Conservation (phyloP, 1,284 basidiomycete species). For the Sporisorium iseilematis-ciliati region DNA sequence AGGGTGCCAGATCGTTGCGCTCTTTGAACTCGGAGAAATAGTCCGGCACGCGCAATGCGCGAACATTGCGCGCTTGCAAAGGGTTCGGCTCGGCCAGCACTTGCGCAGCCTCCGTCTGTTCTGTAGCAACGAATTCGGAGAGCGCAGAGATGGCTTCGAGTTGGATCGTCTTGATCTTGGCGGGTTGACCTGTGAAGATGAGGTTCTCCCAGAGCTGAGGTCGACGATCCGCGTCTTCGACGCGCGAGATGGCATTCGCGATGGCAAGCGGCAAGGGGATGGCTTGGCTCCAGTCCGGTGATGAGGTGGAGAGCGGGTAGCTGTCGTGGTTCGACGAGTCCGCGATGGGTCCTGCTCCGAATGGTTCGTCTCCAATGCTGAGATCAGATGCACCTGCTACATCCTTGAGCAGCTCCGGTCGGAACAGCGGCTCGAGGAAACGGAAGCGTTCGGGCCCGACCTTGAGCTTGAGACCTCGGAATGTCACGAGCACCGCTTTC, state of each 20-base stretch:
- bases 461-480: slow-evolving; percentile 60
- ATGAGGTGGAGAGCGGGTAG: slow-evolving; percentile 20
- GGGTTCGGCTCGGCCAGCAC: slow-evolving; percentile 61
- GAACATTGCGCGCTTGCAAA: slow-evolving; percentile 60
- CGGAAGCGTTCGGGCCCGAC: slow-evolving; percentile 57
- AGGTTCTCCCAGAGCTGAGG: slow-evolving; percentile 64
- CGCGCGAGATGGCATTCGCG: slow-evolving; percentile 40
- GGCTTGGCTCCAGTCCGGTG: slow-evolving; percentile 36
- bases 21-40: slow-evolving; percentile 69
- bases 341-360: slow-evolving; percentile 39
- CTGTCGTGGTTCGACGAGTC: slow-evolving; percentile 27
- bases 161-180: slow-evolving; percentile 55
- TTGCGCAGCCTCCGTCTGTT: slow-evolving; percentile 56
- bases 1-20: slow-evolving; percentile 63
- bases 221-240: slow-evolving; percentile 59
- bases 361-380: slow-evolving; percentile 47
- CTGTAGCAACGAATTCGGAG: slow-evolving; percentile 44
- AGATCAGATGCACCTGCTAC: slow-evolving; percentile 36
- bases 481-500: slow-evolving; percentile 49
- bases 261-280: slow-evolving; percentile 53
- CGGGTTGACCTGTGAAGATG: slow-evolving; percentile 61
- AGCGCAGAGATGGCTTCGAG: slow-evolving; percentile 53
- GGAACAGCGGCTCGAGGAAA: slow-evolving; percentile 62
- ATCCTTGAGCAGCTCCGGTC: slow-evolving; percentile 56
- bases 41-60: slow-evolving; percentile 65